Conservation (phyloP, 1,284 basidiomycete genomes). For the Somion occarium region DNA sequence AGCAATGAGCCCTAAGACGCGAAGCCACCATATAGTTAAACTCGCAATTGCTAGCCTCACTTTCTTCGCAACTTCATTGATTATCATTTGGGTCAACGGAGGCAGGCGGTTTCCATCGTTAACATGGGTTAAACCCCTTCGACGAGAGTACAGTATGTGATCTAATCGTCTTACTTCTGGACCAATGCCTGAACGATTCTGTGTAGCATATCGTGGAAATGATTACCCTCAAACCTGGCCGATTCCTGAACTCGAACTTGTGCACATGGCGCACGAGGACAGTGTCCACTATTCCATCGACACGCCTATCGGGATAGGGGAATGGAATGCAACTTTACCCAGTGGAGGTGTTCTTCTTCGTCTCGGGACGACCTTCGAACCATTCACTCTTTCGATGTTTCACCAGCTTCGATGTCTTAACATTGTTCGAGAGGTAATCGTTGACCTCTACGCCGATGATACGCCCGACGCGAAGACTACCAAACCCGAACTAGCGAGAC, state of each 20-base stretch:
- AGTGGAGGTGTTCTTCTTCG: not conserved
- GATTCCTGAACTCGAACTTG: not conserved
- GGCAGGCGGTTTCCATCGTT: not conserved
- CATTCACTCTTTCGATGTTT: not conserved
- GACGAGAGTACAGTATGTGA: not conserved
- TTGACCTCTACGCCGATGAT: not conserved
- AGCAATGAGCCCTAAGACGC: no score
- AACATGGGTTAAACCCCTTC: not conserved
- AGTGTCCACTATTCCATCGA: conserved; percentile 2
- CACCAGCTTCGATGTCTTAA: conserved; percentile 1
- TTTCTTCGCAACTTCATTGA: not conserved
- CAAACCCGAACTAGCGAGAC: not conserved
- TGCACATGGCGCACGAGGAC: not conserved
- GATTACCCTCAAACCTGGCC: not conserved
- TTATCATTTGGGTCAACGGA: not conserved
- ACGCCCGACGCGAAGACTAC: not conserved
- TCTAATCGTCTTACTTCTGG: not conserved
- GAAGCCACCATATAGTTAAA: no score
- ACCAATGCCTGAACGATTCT: not conserved
- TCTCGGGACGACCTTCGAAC: not conserved
- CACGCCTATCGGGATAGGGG: not conserved
- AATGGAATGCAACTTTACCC: not conserved
- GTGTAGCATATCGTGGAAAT: not conserved
- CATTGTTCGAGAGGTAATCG: not conserved
- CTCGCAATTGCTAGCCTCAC: no score